Evolutionary conservation across 768 basidiomycete genomes (phyloP), one percentile per base, ranked within the genome.

Genomic region (Boletus rubescentipes): DNA sequence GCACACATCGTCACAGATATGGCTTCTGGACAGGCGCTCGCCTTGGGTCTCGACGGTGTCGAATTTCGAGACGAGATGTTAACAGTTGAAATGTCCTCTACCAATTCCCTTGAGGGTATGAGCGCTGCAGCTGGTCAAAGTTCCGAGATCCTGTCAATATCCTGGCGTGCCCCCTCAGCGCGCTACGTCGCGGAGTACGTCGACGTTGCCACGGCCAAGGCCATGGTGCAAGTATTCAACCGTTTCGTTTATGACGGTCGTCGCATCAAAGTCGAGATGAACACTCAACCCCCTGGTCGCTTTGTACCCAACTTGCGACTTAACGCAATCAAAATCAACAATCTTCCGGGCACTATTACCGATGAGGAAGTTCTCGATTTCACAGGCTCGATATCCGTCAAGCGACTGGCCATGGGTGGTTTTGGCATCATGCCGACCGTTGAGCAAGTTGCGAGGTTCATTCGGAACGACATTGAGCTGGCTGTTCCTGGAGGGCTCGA

Each of bases 151-250:
- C 61, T 86, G 46, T 75, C 74, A 0, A 73, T 85, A 40, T 76
- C 74, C 11, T 87, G 84, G 81, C 72, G 66, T 7, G 66, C 69
- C 1, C 83, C 83, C 2, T 79, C 77, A n/a, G 61, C 62, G 5
- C 66, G 74, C 2, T 76, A 78, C 54, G 57, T 79, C n/a, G 82
- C 73, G 1, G 73, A 70, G 4, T 86, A 79, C 55, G 6, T 46
- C 5, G 65, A 67, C 16, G 18, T 54, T 6, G 41, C 54, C 9
- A 32, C 58, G 4, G 69, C 65, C 36, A 48, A 41, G 8, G 58
- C 53, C 23, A 78, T 76, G 58, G 73, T 72, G 5, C 58, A 51
- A 20, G 58, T 64, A 29, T 65, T 85, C 35, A 58, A 84, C 42
- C 67, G 72, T 16, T 55, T 44, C 20, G 40, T 68, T 6, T 67